Evolutionary conservation across 805 yeast genomes (phyloP), one percentile per base, ranked within the genome.

Genomic region (Candida nitratophila): DNA sequence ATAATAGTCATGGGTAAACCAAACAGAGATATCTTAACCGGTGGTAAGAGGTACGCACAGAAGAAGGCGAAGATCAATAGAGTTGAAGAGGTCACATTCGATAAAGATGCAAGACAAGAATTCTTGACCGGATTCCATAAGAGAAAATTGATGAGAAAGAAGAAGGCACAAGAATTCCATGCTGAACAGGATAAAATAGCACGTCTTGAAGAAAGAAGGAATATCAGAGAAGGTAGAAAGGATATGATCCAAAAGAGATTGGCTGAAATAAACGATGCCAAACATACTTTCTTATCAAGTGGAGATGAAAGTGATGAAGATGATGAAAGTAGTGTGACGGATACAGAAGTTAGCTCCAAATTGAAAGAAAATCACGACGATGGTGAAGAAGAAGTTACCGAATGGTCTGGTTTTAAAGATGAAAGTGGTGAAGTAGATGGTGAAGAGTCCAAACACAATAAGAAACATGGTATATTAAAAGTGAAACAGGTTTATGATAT

Each of bases 51-150:
- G 53, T 90, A 89, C 62, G 81, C 83, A 16, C 77, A 77, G 43
- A 83, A 81, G 51, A 83, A 80, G 57, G 71, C 73, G 30, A 78
- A 77, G 59, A 74, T 78, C 59, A 77, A 75, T 57, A 74, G 88
- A 34, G 89, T 86, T 2, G 90, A 78, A 24, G 96, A 88, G 61
- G 95, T 93, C 26, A 79, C 76, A 2, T 93, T 89, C 61, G 93
- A 93, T 63, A 77, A 79, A 50, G 85, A 75, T 17, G 75, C 84
- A n/a, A 69, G 97, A 60, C 66, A 72, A 61, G 96, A 91, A 48
- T 91, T 81, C 61, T 68, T 91, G 52, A 91, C 97, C 3, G 99
- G 99, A 35, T 91, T 91, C 63, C 98, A 93, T 64, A 91, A 91
- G 66, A 77, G 99, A 57, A 91, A 91, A 61, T 61, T 91, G 16